Percentiles rank a stretch among this genome's conserved stretches.
These are phyloP conservation scores for Tricholoma sp. DNA, from an alignment of 768 basidiomycete genomes.

Conservation along the genomic window DNA sequence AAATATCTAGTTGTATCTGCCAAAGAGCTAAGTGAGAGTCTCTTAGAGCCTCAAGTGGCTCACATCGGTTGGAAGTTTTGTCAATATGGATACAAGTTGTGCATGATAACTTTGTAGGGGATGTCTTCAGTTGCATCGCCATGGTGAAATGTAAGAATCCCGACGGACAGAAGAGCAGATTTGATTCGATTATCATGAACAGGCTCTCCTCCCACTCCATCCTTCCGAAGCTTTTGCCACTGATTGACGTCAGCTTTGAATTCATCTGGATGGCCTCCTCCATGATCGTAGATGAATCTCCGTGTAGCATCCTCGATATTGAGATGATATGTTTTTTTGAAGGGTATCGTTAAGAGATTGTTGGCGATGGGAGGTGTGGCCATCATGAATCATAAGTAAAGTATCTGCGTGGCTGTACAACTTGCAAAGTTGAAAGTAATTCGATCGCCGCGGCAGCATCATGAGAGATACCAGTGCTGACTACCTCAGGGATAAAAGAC, in stretches of 20 bases:
- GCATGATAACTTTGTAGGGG: slow-evolving; percentile 72
- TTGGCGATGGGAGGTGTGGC: background rate
- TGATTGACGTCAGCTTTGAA: slow-evolving; percentile 71
- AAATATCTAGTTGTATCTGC: slow-evolving; percentile 65
- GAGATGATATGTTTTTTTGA: slow-evolving; percentile 61
- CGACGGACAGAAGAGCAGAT: slow-evolving; percentile 51
- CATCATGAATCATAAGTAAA: background rate
- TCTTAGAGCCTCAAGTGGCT: slow-evolving; percentile 10
- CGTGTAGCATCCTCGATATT: slow-evolving; percentile 52
- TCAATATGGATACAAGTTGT: slow-evolving; percentile 76
- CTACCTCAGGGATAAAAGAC: background rate
- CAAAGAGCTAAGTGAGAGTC: background rate
- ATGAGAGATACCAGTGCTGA: background rate
- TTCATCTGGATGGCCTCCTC: slow-evolving; percentile 76
- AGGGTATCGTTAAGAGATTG: slow-evolving; percentile 70
- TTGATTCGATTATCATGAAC: slow-evolving; percentile 56
- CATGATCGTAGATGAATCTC: slow-evolving; percentile 62
- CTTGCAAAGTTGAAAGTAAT: background rate
- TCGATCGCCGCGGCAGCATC: background rate
- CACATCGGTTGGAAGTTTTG: slow-evolving; percentile 82
- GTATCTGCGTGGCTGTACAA: background rate
- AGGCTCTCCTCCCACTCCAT: slow-evolving; percentile 36
- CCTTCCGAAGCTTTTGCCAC: slow-evolving; percentile 66
- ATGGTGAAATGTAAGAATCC: background rate
- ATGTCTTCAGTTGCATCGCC: slow-evolving; percentile 5